A percentile compares a stretch with the other conserved stretches of the same genome.
These are phyloP conservation scores for Ophiosphaerella narmari DNA, from an alignment of 2,329 filamentous ascomycete genomes.

Conservation along the genomic window DNA sequence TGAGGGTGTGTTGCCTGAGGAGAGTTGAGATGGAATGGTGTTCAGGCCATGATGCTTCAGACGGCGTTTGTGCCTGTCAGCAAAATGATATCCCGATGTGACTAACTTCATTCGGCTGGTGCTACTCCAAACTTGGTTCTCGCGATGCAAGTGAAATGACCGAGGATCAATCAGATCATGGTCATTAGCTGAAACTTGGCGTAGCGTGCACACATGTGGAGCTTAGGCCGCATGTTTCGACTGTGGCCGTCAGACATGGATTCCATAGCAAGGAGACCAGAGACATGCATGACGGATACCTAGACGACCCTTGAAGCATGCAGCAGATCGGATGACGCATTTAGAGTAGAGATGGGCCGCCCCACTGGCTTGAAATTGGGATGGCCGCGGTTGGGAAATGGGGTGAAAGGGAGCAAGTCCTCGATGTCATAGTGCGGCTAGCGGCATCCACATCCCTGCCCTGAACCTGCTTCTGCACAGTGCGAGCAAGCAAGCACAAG, in stretches of 20 bases:
- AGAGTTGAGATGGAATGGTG: slow-evolving; percentile 10
- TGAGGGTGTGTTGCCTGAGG: slow-evolving; percentile 34
- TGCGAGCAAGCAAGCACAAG: slow-evolving; percentile 14
- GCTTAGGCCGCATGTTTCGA: slow-evolving; percentile 6
- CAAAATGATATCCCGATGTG: neutral
- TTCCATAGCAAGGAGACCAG: slow-evolving; percentile 3
- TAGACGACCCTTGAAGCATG: neutral
- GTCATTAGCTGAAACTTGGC: neutral
- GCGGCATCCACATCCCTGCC: slow-evolving; percentile 18
- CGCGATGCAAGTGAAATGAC: neutral
- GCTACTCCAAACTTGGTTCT: neutral
- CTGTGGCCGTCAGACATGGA: neutral
- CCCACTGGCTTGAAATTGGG: neutral
- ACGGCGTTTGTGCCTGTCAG: neutral
- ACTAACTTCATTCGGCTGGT: neutral
- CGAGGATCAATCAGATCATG: neutral
- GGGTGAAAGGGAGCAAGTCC: neutral
- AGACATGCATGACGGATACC: neutral
- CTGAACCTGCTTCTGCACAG: neutral
- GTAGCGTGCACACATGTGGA: neutral
- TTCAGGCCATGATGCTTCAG: neutral
- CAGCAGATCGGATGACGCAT: neutral
- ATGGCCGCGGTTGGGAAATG: neutral
- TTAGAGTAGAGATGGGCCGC: neutral
- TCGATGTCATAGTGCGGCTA: slow-evolving; percentile 9